Percentiles rank a stretch among this genome's conserved stretches.
phyloP scores from a whole-genome alignment of 345 rosid genomes.

The Trapa incisa region DNA sequence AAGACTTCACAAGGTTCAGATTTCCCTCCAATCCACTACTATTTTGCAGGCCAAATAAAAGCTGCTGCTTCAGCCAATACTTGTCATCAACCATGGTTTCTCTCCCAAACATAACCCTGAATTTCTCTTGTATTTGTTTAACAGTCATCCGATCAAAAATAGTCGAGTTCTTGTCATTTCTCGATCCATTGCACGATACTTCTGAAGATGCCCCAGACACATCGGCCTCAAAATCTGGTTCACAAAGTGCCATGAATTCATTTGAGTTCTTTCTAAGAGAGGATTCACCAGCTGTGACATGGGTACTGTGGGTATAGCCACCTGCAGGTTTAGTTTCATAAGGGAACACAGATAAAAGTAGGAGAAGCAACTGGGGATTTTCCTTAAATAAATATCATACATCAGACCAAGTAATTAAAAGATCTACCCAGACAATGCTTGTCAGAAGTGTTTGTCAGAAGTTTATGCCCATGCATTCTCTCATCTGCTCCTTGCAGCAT shows the following conservation, averaged over 20 bases:
- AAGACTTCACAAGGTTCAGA: conserved; percentile 1
- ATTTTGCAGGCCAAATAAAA: conserved; percentile 13
- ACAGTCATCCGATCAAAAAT: conserved; percentile 12
- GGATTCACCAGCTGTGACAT: not conserved
- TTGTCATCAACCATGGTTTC: conserved; percentile 13
- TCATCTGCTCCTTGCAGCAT: conserved; percentile 7
- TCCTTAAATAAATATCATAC: not conserved
- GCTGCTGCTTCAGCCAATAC: conserved; percentile 14
- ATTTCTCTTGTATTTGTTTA: conserved; percentile 9
- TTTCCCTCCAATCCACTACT: conserved; percentile 4
- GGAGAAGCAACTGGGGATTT: not conserved
- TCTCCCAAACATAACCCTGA: conserved; percentile 10
- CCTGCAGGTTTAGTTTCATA: not conserved
- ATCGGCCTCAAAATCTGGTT: conserved; percentile 5
- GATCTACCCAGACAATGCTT: conserved; percentile 2
- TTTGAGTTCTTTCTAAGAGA: conserved; percentile 1
- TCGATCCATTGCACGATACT: not conserved
- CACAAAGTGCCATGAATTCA: not conserved
- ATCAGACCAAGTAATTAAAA: not conserved
- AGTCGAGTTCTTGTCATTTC: not conserved
- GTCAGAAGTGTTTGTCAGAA: not conserved
- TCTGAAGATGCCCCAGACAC: not conserved
- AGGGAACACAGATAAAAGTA: not conserved
- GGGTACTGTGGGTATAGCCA: not conserved
- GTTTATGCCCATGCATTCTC: conserved; percentile 5